Conservation (phyloP, 2,329 filamentous ascomycete species). For the Alternaria gaisen region DNA sequence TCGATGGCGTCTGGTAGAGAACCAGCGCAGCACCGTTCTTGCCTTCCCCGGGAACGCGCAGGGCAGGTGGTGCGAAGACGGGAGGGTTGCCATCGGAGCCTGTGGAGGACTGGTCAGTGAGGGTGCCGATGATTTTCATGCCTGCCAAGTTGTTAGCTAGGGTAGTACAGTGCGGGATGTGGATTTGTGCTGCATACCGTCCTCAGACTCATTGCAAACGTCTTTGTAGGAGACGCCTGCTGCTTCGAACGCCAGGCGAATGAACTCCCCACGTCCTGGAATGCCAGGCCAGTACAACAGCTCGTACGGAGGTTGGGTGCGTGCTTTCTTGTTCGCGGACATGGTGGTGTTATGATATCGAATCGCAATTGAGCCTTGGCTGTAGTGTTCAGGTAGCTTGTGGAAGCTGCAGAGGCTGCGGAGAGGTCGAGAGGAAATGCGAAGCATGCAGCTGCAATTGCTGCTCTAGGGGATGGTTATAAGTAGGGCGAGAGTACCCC, state of each 20-base stretch:
- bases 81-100: conserved; percentile 70
- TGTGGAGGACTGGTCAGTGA: conserved; percentile 55
- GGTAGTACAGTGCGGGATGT: neutral
- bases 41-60: conserved; percentile 61
- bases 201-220: conserved; percentile 59
- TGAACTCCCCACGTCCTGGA: conserved; percentile 77
- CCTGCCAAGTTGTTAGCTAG: conserved; percentile 31
- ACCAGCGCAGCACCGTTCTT: conserved; percentile 64
- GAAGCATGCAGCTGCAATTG: conserved; percentile 14
- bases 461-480: neutral
- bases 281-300: conserved; percentile 76
- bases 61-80: conserved; percentile 70
- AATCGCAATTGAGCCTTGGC: neutral
- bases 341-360: conserved; percentile 19
- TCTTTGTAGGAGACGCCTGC: conserved; percentile 71
- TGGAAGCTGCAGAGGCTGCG: conserved; percentile 1
- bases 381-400: neutral
- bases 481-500: neutral
- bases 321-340: conserved; percentile 37
- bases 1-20: conserved; percentile 76
- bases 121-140: conserved; percentile 60
- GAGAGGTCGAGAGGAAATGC: neutral
- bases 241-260: conserved; percentile 78
- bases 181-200: conserved; percentile 44
- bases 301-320: conserved; percentile 61